Evolutionary conservation across 352 stramenopile genomes (phyloP).

Genomic region (Globisporangium uncinulatum): DNA sequence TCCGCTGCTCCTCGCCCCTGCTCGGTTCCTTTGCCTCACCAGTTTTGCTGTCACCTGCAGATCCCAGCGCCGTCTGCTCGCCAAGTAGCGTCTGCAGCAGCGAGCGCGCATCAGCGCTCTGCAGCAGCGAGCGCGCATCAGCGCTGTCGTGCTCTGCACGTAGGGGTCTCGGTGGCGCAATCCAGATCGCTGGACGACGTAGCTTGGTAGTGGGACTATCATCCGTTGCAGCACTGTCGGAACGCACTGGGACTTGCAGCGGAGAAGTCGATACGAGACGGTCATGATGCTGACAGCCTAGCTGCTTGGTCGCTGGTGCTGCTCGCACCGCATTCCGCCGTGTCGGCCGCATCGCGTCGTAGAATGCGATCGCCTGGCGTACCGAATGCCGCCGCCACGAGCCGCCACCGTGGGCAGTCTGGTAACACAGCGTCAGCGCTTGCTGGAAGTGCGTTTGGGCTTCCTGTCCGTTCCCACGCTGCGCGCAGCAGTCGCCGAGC

Average conservation of each 20-base stretch:
- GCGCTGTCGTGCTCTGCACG: not conserved
- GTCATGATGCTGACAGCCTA: not conserved
- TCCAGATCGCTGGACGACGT: slow-evolving; percentile 14
- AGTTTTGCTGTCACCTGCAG: not conserved
- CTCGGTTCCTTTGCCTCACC: not conserved
- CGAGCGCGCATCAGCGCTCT: slow-evolving; percentile 2
- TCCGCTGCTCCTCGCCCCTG: too few relatives aligned
- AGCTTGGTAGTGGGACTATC: not conserved
- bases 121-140: slow-evolving; percentile 4
- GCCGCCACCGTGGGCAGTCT: slow-evolving; percentile 28
- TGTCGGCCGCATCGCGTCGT: slow-evolving; percentile 29
- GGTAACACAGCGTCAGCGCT: slow-evolving; percentile 38
- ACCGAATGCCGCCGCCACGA: slow-evolving; percentile 37
- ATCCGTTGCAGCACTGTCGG: too few relatives aligned
- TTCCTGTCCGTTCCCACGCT: slow-evolving; percentile 27
- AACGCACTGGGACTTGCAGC: not conserved
- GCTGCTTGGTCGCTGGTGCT: not conserved
- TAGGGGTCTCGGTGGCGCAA: slow-evolving; percentile 5
- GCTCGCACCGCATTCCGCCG: slow-evolving; percentile 19
- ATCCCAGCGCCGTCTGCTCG: not conserved
- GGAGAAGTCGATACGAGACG: not conserved
- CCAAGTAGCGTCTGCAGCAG: slow-evolving; percentile 7
- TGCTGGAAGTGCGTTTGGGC: slow-evolving; percentile 32
- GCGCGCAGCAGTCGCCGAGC: slow-evolving; percentile 37
- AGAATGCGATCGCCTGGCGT: slow-evolving; percentile 51